Evolutionary conservation across 129 eudicot genomes (phyloP), one percentile per base, ranked within the genome.

Genomic region (Chrysanthemum seticuspe): DNA sequence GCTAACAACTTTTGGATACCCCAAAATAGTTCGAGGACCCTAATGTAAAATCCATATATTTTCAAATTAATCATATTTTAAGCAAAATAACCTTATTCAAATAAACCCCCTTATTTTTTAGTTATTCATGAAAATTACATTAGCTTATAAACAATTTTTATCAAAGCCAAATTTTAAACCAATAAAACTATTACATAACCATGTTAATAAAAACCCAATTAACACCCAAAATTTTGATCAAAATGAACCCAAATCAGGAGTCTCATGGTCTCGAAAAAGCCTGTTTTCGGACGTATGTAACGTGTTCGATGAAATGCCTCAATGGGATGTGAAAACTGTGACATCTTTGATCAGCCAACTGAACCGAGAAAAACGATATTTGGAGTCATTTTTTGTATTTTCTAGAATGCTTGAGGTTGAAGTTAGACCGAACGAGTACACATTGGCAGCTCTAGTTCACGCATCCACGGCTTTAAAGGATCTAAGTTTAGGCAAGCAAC

Each of bases 391-490:
- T 47, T 14, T 6, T 50, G 68, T 87, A 75, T 85, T 83, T 73
- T 69, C 34, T 36, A 66, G 70, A 73, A 85, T 87, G 95, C 87
- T 87, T 60, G 74, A 23, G 36, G 18, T 77, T 72, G 70, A 85
- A 77, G 74, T 87, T 18, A 82, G 62, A 64, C 91, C 91, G 23
- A 85, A 76, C 67, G 95, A 85, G 71, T 84, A 79, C 91, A 87
- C 95, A 29, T 87, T 87, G 63, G 86, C 89, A 50, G 74, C 86
- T 16, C 78, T 90, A 2, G 25, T 85, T 65, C 91, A 76, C 44
- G 78, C 83, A 18, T 85, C 84, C 21, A 81, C 83, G 6, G 62
- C 74, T 8, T 72, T 85, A 0, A 73, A 83, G 65, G 82, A 81
- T 73, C 84, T 83, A 23, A 67, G 51, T 58, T 78, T 77, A 15